phyloP scores from a whole-genome alignment of 345 rosid genomes.

The Dipteronia sinensis region DNA sequence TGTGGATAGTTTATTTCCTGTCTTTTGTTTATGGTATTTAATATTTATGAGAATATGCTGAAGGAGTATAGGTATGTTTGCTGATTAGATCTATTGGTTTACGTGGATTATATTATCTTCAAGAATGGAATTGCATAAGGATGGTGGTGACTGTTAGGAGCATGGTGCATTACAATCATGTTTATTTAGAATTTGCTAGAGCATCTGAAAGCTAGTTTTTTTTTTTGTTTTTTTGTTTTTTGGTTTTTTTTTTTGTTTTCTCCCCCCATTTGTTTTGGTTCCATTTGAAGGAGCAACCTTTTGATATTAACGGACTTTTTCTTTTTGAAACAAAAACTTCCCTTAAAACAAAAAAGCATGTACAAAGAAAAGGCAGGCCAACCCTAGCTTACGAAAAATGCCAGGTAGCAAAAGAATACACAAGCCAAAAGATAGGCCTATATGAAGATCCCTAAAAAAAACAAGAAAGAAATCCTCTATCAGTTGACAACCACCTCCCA shows the following conservation, averaged over 20 bases:
- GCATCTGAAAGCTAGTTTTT: neutral
- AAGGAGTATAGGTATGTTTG: too few species aligned
- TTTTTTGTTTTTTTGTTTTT: too few species aligned
- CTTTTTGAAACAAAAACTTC: neutral
- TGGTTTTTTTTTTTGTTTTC: neutral
- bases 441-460: neutral
- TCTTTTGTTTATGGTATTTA: too few species aligned
- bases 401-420: neutral
- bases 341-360: neutral
- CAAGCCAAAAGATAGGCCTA: neutral
- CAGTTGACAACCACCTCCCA: neutral
- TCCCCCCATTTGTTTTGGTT: neutral
- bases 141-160: neutral
- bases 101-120: neutral
- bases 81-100: neutral
- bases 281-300: too few species aligned
- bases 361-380: neutral
- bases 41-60: too few species aligned
- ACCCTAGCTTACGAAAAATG: neutral
- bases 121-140: neutral
- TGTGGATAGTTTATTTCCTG: too few species aligned
- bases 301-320: neutral
- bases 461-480: neutral
- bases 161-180: neutral
- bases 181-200: conserved; percentile 3